Percentiles rank a stretch among this genome's conserved stretches.
Evolutionary conservation across 176 grass and related monocot genomes (phyloP).

Genomic region (Aegilops tauschii): DNA sequence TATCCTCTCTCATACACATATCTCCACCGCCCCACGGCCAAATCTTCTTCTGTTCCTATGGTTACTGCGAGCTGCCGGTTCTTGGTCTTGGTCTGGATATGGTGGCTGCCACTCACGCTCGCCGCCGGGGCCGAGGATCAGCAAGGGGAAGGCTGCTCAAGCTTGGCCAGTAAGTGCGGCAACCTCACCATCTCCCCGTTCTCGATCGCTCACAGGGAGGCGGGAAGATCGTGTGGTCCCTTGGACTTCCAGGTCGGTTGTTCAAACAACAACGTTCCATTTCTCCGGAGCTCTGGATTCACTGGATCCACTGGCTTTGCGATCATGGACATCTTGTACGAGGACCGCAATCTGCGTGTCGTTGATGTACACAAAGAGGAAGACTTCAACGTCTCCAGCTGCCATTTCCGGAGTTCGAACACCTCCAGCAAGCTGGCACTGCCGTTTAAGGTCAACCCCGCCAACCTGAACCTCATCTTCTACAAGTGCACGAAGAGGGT

Average conservation of each 20-base stretch:
- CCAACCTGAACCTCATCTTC: background rate
- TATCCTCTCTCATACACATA: background rate
- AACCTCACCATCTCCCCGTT: background rate
- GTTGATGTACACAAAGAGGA: rapidly evolving
- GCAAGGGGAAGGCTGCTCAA: background rate
- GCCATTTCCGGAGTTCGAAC: background rate
- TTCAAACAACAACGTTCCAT: rapidly evolving
- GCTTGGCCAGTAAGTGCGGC: background rate
- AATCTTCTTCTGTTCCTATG: background rate
- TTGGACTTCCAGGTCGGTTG: background rate
- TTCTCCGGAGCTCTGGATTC: background rate
- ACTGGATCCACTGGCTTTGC: background rate
- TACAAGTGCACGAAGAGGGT: background rate
- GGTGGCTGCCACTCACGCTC: background rate
- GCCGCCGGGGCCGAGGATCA: background rate
- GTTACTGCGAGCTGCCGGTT: background rate
- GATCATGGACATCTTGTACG: background rate
- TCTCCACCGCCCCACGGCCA: background rate
- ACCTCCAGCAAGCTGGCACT: background rate
- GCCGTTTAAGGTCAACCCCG: background rate
- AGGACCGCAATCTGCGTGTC: background rate
- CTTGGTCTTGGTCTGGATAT: background rate
- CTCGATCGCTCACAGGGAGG: background rate
- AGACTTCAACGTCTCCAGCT: background rate
- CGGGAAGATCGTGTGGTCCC: background rate